Evolutionary conservation across 768 basidiomycete species (phyloP), one percentile per base, ranked within the genome.

Genomic region (Agaricus subrufescens): DNA sequence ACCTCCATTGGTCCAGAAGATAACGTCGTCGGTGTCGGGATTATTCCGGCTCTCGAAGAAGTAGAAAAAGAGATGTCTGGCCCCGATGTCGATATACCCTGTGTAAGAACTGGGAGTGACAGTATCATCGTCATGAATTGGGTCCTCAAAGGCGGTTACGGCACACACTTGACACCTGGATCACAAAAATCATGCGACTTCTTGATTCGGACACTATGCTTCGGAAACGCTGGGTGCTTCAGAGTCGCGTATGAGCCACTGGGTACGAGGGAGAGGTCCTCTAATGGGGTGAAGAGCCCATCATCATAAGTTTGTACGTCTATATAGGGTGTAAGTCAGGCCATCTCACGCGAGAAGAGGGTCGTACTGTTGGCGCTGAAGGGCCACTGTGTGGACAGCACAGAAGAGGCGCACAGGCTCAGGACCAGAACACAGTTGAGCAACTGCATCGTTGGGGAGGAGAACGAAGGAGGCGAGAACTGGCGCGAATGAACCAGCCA

Each of bases 41-140:
- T 85, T 72, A 50, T 68, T 78, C 49, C 89, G 71, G 54, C 83
- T 85, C 65, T 90, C 86, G 65, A 90, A 90, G 66, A 89, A 89
- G 71, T 87, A 87, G 74, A 89, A 89, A 65, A 86, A 86, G 15
- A 86, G 60, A 62, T 86, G 85, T 4, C 83, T 75, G 4, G 83
- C 74, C 63, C 82, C 73, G 45, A 85, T 75, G 57, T 87, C 85
- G 52, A 87, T 84, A 60, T 87, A 87, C 9, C 86, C 86, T 0
- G 84, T 85, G 64, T 83, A 87, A 1, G 77, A 69, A 19, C 82
- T 85, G 44, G 9, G 29, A 6, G 26, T 34, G 46, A 29, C 27
- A 14, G n/a, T 42, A 42, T 1, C 29, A 31, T n/a, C 6, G 25
- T n/a, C 26, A 25, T n/a, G 25, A 43, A 25, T 46, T n/a, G 15